A percentile compares a stretch with the other conserved stretches of the same genome.
phyloP scores from a whole-genome alignment of 371 early-diverging fungal genomes.

The Dinochytrium kinnereticum region DNA sequence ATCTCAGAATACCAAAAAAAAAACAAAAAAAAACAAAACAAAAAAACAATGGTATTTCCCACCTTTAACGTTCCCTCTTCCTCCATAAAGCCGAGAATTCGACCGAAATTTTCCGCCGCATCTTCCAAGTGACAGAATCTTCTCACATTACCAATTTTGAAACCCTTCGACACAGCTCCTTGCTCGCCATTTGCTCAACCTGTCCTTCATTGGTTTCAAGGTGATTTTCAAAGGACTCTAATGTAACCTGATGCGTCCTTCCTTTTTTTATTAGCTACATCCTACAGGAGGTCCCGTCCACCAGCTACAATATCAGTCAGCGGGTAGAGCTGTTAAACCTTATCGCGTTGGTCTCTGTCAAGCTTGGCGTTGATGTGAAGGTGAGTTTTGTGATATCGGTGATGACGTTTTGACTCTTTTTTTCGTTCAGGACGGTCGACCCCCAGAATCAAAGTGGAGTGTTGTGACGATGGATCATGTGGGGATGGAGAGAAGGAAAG shows the following conservation, averaged over 20 bases:
- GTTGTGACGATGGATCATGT: background rate
- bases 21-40: no score
- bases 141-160: background rate
- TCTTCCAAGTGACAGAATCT: background rate
- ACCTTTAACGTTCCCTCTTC: background rate
- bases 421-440: background rate
- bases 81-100: background rate
- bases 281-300: background rate
- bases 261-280: constrained; percentile 10
- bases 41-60: background rate
- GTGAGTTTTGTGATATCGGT: background rate
- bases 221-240: no score
- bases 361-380: background rate
- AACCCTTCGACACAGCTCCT: background rate
- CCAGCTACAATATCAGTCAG: background rate
- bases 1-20: no score
- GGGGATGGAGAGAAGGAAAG: background rate
- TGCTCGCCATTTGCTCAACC: background rate
- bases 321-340: background rate
- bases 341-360: background rate
- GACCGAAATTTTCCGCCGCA: background rate
- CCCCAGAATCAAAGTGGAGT: background rate
- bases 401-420: background rate
- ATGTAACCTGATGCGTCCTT: no score
- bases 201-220: background rate